Base-by-base conservation (phyloP, 768 basidiomycete species). In the Russula abietina region DNA sequence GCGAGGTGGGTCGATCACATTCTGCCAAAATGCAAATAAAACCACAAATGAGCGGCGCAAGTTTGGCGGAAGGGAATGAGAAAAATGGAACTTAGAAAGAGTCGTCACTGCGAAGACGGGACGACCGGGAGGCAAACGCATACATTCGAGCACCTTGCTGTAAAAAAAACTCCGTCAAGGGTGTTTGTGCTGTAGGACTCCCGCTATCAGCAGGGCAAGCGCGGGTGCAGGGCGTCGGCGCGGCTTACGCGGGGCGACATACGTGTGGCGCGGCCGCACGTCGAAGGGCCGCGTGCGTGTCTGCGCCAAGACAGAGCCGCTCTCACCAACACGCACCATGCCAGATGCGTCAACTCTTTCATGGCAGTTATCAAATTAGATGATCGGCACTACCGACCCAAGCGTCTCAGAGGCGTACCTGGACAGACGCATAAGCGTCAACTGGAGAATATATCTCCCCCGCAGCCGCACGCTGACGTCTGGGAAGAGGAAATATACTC, bases 401-500 rank as follows among this genome's bases (percentile, higher is more conserved):
- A 36, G 41, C 30, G 46, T 50, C 12, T 19, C 17, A 43, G n/a
- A 39, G 16, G 77, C 86, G 81, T 77, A 86, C 93, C 83, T 84
- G 68, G 86, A 86, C 69, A 91, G 82, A 70, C 83, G 81, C 73
- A 91, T 78, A 56, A 95, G 79, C 55, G 82, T 85, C 59, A 93
- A 80, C 56, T 85, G 83, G 59, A 95, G 79, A 70, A 84, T 83
- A 75, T 87, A 97, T 19, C 79, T 81, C 9, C 93, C 93, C 28
- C 83, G 79, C 77, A 82, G 82, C 19, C 91, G 83, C 60, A 96
- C 84, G 71, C 91, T 92, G 69, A 91, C 91, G 73, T 97, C 93
- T 8, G 93, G 87, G 70, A 95, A 97, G 58, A 93, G 75, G 69
- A 97, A 94, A 73, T 89, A 94, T 50, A 91, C 77, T n/a, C 93